A percentile compares a stretch with the other conserved stretches of the same genome.
These are phyloP conservation scores for Aspergillus carlsbadensis DNA, from an alignment of 495 filamentous ascomycete species.

Conservation along the genomic window DNA sequence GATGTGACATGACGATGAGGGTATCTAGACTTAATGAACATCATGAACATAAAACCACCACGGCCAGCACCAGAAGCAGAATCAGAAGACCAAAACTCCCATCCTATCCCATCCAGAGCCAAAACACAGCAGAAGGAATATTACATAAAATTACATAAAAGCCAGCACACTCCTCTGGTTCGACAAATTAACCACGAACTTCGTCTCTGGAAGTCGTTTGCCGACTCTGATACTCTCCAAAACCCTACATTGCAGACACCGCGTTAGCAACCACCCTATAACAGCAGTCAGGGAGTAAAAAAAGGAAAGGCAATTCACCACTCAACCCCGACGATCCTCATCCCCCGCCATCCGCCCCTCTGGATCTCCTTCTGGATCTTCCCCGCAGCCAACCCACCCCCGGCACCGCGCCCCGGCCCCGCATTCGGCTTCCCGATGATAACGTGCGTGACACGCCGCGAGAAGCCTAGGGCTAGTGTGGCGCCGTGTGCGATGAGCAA, in stretches of 20 bases:
- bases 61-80: no score
- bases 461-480: conserved; percentile 62
- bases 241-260: conserved; percentile 47
- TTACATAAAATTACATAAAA: conserved; percentile 23
- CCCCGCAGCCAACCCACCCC: conserved; percentile 74
- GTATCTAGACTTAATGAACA: conserved; percentile 15
- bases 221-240: conserved; percentile 76
- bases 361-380: conserved; percentile 84
- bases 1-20: conserved; percentile 26
- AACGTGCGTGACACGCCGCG: conserved; percentile 81
- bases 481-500: conserved; percentile 74
- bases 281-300: conserved; percentile 5
- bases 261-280: not conserved
- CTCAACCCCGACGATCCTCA: conserved; percentile 82
- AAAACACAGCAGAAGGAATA: no score
- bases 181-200: conserved; percentile 62
- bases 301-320: conserved; percentile 58
- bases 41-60: conserved; percentile 1
- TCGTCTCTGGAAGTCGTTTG: conserved; percentile 69
- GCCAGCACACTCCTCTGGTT: conserved; percentile 62
- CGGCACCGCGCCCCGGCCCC: conserved; percentile 48
- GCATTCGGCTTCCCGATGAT: conserved; percentile 66
- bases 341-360: conserved; percentile 52
- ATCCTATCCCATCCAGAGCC: not conserved
- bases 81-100: conserved; percentile 2